Conservation (phyloP, 805 yeast genomes). For the Cyberlindnera suaveolens region DNA sequence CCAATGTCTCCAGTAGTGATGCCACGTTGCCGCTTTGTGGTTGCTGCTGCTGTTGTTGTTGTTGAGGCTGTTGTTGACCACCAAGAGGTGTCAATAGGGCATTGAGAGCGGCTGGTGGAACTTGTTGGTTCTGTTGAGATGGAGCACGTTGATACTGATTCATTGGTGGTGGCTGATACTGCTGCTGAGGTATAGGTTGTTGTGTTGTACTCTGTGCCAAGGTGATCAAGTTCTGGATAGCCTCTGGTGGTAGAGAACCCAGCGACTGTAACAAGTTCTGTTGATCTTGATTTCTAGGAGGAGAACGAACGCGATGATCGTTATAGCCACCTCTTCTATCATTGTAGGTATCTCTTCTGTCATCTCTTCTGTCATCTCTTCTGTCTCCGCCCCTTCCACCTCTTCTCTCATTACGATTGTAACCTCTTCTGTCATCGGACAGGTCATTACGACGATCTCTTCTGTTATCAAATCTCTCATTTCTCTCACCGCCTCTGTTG, state of each 20-base stretch:
- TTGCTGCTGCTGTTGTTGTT: conserved; percentile 5
- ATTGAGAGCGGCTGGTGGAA: conserved; percentile 7
- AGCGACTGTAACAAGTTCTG: conserved; percentile 1
- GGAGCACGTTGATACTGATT: background rate
- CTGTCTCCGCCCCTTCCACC: conserved; percentile 1
- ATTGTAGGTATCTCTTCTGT: background rate
- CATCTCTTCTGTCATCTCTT: background rate
- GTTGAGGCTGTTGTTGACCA: conserved; percentile 5
- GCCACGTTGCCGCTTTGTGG: conserved; percentile 24
- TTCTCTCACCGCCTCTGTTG: background rate
- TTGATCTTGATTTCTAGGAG: conserved; percentile 1
- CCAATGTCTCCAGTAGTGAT: conserved; percentile 32
- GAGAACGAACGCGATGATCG: background rate
- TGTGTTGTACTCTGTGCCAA: conserved; percentile 4
- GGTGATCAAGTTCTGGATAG: conserved; percentile 5
- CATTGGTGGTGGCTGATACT: background rate
- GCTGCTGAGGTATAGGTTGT: conserved; percentile 5
- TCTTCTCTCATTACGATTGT: background rate
- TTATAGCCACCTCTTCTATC: background rate
- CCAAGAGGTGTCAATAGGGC: conserved; percentile 2
- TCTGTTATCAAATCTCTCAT: background rate
- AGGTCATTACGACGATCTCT: background rate
- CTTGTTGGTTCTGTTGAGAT: conserved; percentile 8
- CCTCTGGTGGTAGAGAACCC: conserved; percentile 6
- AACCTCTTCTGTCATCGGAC: background rate